Evolutionary conservation across 192 early-diverging fungal species (phyloP).

Genomic region (Coemansia sp.): DNA sequence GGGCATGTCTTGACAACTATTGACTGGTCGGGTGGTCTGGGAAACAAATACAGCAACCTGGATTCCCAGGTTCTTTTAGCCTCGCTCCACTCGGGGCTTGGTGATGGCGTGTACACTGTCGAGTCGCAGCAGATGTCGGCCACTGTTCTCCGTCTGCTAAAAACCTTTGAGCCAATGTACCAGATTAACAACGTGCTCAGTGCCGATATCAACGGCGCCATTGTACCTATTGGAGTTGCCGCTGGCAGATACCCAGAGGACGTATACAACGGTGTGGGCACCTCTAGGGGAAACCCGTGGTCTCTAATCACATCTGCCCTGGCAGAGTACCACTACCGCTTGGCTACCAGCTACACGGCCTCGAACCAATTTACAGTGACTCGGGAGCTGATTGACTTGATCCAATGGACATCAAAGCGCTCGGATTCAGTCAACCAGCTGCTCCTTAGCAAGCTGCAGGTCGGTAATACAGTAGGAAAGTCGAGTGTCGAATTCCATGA

Average conservation of each 20-base stretch:
- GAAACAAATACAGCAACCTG: slow-evolving; percentile 50
- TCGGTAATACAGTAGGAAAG: background rate
- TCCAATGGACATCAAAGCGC: slow-evolving; percentile 14
- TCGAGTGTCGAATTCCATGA: slow-evolving; percentile 11
- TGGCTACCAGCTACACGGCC: slow-evolving; percentile 25
- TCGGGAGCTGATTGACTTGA: slow-evolving; percentile 29
- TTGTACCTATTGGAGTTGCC: slow-evolving; percentile 48
- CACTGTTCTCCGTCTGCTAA: slow-evolving; percentile 15
- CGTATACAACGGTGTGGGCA: slow-evolving; percentile 64
- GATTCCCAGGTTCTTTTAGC: slow-evolving; percentile 63
- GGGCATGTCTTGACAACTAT: slow-evolving; percentile 43
- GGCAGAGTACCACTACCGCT: slow-evolving; percentile 64
- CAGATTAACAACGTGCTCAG: slow-evolving; percentile 16
- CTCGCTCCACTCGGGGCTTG: slow-evolving; percentile 37
- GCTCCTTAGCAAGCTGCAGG: background rate
- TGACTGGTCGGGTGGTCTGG: slow-evolving; percentile 38
- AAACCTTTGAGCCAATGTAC: slow-evolving; percentile 18
- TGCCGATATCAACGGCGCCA: slow-evolving; percentile 8
- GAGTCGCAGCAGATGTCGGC: slow-evolving; percentile 12
- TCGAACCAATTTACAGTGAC: slow-evolving; percentile 31
- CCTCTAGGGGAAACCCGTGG: slow-evolving; percentile 71
- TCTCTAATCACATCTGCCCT: slow-evolving; percentile 57
- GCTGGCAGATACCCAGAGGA: slow-evolving; percentile 78
- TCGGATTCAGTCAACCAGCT: background rate
- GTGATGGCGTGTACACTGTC: slow-evolving; percentile 23